Conservation (phyloP, 139 green algal genomes). For the Gonium pectorale region DNA sequence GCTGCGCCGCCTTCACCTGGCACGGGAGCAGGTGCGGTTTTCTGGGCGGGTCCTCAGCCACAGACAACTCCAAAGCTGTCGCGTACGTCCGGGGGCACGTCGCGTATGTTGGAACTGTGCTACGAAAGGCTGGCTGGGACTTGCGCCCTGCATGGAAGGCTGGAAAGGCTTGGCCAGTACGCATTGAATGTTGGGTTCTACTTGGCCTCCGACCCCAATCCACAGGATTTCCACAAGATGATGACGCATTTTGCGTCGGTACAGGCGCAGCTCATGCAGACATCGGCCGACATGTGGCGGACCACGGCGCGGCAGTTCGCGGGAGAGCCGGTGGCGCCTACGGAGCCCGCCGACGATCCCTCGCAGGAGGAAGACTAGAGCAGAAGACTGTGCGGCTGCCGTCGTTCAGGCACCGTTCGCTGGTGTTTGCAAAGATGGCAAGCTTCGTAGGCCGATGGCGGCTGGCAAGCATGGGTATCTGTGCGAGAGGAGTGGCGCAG, state of each 20-base stretch:
- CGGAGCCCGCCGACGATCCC: background rate
- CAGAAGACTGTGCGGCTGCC: too few species aligned
- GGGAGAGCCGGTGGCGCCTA: background rate
- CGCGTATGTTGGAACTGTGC: too few species aligned
- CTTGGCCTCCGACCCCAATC: background rate
- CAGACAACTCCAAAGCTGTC: too few species aligned
- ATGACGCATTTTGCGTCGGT: constrained; percentile 11
- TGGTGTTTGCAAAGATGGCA: too few species aligned
- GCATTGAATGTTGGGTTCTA: too few species aligned
- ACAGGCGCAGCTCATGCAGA: constrained; percentile 28
- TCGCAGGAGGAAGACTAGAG: background rate
- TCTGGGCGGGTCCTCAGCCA: too few species aligned
- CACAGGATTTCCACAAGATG: constrained; percentile 42
- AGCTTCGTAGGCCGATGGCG: background rate
- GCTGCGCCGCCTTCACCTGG: constrained; percentile 43
- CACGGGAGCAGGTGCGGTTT: constrained; percentile 20
- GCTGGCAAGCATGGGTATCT: too few species aligned
- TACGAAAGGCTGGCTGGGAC: too few species aligned
- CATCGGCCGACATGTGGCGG: constrained; percentile 39
- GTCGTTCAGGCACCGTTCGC: too few species aligned
- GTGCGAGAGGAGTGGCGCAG: too few species aligned
- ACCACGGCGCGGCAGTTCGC: constrained; percentile 12
- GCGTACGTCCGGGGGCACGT: background rate
- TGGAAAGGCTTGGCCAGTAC: background rate
- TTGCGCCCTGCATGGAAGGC: background rate